Base-by-base conservation (phyloP, 2,329 filamentous ascomycete genomes). In the Colletotrichum chrysophilum region DNA sequence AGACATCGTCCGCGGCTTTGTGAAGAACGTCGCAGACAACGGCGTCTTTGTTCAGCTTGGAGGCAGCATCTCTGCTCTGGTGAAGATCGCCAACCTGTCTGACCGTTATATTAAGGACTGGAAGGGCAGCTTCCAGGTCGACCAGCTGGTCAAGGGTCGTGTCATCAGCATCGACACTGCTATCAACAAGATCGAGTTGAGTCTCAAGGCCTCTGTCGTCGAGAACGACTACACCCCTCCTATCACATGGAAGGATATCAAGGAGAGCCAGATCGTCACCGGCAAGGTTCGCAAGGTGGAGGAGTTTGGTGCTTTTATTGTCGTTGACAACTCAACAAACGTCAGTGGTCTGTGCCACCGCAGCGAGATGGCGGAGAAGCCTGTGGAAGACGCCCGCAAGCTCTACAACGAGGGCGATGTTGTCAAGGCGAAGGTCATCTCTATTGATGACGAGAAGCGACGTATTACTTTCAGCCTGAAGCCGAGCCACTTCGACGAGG, bases 31-130 rank as follows among this genome's bases (percentile, higher is more conserved):
- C 56, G 91, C 94, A 1, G 95, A 98, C 78, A 96, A 96, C 83
- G 97, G 97, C 69, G 85, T 99, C 3, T 98, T 98, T 80, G 91
- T 99, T 62, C 90, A 93, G 30, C 89, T 99, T 4, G 96, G 96
- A 58, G 94, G 95, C 21, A 92, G 94, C 77, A 89, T 98, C 21
- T 94, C 94, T 66, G 96, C 93, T 1, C 94, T 96, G 80, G 94
- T 98, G 64, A 94, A 95, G 79, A 93, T 98, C 69, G 92, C 94
- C 12, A 96, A 98, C 83, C 89, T 99, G 16, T 98, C 96, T 0
- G 97, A 99, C 83, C 91, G 92, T 9, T 99, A 93, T 83, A 87
- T 99, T 80, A 98, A 98, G 85, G 95, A 98, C 76, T 99, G 97
- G 97, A 97, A 98, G 86, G 92, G 94, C 43, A 89, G 93, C 60